These are phyloP conservation scores for Fraxinus xanthoxyloides DNA, from an alignment of 305 asterid genomes.

Conservation along the genomic window DNA sequence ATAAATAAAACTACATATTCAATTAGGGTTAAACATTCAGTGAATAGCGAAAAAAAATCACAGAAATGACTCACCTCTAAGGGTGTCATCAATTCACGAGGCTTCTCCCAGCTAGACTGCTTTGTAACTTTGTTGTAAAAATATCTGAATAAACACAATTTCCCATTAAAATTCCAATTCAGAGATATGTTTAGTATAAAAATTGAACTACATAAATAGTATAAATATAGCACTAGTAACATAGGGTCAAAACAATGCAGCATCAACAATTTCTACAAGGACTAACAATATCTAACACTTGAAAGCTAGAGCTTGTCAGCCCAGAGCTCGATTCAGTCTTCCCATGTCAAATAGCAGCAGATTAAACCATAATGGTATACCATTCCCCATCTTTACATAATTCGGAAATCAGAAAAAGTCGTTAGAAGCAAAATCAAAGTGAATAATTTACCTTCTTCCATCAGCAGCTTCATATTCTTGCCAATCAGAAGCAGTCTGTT, in stretches of 20 bases:
- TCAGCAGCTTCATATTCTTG: constrained; percentile 88
- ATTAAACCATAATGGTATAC: constrained; percentile 11
- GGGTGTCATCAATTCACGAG: constrained; percentile 88
- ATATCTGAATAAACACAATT: constrained; percentile 49
- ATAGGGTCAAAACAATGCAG: background rate
- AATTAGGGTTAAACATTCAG: background rate
- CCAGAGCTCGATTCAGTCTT: constrained; percentile 4
- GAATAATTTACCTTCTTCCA: constrained; percentile 72
- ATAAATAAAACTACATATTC: background rate
- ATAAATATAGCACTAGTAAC: background rate
- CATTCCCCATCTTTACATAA: background rate
- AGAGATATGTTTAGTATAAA: background rate
- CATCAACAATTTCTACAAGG: background rate
- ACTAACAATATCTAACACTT: constrained; percentile 17
- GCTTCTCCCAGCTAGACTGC: constrained; percentile 99
- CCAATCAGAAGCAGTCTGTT: constrained; percentile 81
- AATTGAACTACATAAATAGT: background rate
- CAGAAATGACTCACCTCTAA: constrained; percentile 70
- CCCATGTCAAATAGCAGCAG: constrained; percentile 20
- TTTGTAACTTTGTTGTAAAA: constrained; percentile 85
- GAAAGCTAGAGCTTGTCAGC: constrained; percentile 11
- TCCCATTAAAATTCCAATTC: constrained; percentile 10
- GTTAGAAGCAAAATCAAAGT: constrained; percentile 14
- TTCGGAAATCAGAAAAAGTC: constrained; percentile 2
- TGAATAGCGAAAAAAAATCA: constrained; percentile 5